Evolutionary conservation across 495 filamentous ascomycete genomes (phyloP).

Genomic region (Trichoderma virens): DNA sequence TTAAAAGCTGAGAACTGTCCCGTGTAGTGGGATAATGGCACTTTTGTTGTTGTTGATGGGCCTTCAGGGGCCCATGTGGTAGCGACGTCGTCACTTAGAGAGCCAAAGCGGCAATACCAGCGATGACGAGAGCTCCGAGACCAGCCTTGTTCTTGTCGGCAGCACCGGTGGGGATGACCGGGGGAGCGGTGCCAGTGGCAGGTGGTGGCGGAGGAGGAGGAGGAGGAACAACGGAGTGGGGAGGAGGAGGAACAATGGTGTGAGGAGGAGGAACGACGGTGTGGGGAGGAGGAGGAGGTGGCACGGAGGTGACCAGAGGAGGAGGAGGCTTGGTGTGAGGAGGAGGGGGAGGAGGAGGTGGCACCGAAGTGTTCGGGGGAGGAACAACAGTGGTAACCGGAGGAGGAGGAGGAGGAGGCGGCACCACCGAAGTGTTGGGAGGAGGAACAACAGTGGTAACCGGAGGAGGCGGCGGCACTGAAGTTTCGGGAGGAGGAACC

Average conservation of each 20-base stretch:
- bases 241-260: slow-evolving; percentile 13
- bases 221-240: slow-evolving; percentile 13
- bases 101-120: slow-evolving; percentile 23
- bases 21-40: background rate
- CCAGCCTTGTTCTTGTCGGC: slow-evolving; percentile 22
- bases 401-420: slow-evolving; percentile 11
- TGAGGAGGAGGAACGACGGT: background rate
- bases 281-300: slow-evolving; percentile 10
- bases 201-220: slow-evolving; percentile 17
- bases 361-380: slow-evolving; percentile 11
- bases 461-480: background rate
- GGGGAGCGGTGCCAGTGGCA: slow-evolving; percentile 9
- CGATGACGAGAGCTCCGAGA: slow-evolving; percentile 24
- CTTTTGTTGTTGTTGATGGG: no score
- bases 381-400: slow-evolving; percentile 1
- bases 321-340: background rate
- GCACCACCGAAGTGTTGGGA: slow-evolving; percentile 1
- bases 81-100: background rate
- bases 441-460: background rate
- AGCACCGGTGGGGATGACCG: slow-evolving; percentile 21
- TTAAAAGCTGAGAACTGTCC: slow-evolving; percentile 4
- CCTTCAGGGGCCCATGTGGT: background rate
- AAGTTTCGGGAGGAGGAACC: slow-evolving; percentile 2
- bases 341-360: slow-evolving; percentile 15
- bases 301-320: slow-evolving; percentile 13